Evolutionary conservation across 2,329 filamentous ascomycete species (phyloP), one percentile per base, ranked within the genome.

Genomic region (Blastomyces parvus): DNA sequence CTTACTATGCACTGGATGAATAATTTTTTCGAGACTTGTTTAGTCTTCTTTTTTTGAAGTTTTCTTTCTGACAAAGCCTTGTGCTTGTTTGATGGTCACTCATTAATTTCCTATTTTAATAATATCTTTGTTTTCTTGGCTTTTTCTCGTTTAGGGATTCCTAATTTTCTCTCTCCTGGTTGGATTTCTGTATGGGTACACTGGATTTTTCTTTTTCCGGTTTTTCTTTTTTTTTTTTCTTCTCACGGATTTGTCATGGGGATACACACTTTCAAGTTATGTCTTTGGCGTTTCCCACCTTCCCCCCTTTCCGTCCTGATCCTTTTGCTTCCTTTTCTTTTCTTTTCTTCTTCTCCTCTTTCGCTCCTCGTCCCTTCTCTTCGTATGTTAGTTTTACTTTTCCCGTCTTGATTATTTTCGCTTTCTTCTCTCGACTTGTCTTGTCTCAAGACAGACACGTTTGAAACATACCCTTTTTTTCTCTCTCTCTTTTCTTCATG

Each of bases 21-120:
- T 55, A 19, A 19, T 33, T 30, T 52, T 14, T 50, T 11, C n/a
- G 9, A n/a, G 19, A 1, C 25, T 25, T 38, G 22, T 58, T 22
- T 59, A n/a, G n/a, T n/a, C n/a, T n/a, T n/a, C 22, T 17, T 8
- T 42, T 62, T 56, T 30, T 11, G 1, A 25, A 14, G 8, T 36
- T 36, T 53, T 56, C 33, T 27, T 55, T 40, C 19, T 36, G 19
- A 0, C 58, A 19, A 19, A 22, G 44, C 62, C 62, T 52, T 30
- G 46, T 62, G 50, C 38, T 52, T 56, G 50, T 48, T 52, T 56
- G 57, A 48, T 44, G 36, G 19, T 59, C 57, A 14, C 42, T 40
- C 25, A 59, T 55, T 61, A 57, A 3, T 60, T 46, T 60, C 55
- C 22, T 38, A 38, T 13, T 38, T 38, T 33, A 53, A 19, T 53